phyloP scores from a whole-genome alignment of 139 green algal species.

The Picochlorum sp. region DNA sequence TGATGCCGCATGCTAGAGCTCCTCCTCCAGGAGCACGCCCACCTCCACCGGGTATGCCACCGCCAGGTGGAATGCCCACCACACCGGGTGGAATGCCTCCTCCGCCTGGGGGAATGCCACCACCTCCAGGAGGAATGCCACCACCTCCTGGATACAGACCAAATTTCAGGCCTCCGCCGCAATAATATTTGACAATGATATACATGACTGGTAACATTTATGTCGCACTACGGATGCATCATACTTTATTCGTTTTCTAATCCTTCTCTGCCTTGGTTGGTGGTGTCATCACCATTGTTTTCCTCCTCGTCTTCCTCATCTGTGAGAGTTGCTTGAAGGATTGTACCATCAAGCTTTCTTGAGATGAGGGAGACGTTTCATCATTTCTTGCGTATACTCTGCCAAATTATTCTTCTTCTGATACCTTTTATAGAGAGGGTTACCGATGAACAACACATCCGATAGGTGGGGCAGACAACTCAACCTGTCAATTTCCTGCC shows the following conservation, averaged over 20 bases:
- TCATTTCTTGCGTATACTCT: slow-evolving; percentile 73
- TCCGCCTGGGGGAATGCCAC: background rate
- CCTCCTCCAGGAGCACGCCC: slow-evolving; percentile 46
- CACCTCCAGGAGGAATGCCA: background rate
- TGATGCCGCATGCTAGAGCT: slow-evolving; percentile 72
- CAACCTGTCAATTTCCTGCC: slow-evolving; percentile 70
- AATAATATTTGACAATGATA: too few species aligned
- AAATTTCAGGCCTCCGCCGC: too few species aligned
- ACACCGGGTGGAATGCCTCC: slow-evolving; percentile 1
- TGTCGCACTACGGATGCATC: too few species aligned
- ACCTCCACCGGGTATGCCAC: slow-evolving; percentile 12
- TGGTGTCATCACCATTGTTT: background rate
- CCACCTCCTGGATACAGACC: background rate
- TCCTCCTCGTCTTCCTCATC: slow-evolving; percentile 38
- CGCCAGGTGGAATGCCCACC: slow-evolving; percentile 18
- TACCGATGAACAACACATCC: slow-evolving; percentile 80
- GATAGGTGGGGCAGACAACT: slow-evolving; percentile 51
- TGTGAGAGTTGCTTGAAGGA: slow-evolving; percentile 71
- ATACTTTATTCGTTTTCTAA: too few species aligned
- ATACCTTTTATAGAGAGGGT: slow-evolving; percentile 76
- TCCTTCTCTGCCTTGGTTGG: too few species aligned
- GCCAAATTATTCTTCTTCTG: slow-evolving; percentile 46
- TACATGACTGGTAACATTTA: too few species aligned
- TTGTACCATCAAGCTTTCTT: slow-evolving; percentile 89
- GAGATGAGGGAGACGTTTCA: slow-evolving; percentile 40